phyloP scores from a whole-genome alignment of 1,284 basidiomycete genomes.

The Trichosporon sp. region DNA sequence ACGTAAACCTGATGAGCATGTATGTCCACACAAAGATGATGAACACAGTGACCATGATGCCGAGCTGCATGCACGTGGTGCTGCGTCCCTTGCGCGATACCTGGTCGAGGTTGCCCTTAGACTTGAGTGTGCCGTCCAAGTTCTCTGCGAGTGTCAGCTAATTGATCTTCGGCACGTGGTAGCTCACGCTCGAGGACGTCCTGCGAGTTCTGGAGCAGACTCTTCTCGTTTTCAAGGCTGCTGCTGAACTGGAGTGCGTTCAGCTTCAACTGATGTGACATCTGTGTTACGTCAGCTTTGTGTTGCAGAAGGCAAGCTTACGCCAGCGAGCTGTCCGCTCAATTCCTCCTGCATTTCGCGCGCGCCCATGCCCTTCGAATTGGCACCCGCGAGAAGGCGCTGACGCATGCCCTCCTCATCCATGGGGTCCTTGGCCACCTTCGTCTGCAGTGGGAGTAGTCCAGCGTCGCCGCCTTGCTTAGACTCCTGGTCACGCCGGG shows the following conservation, averaged over 20 bases:
- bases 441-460: constrained; percentile 41
- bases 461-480: constrained; percentile 39
- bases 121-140: constrained; percentile 44
- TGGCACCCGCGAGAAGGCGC: constrained; percentile 25
- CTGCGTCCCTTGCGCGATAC: constrained; percentile 52
- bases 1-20: constrained; percentile 57
- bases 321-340: constrained; percentile 55
- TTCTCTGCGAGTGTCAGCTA: constrained; percentile 43
- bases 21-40: constrained; percentile 57
- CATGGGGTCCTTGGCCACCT: constrained; percentile 18
- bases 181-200: constrained; percentile 53
- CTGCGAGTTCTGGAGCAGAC: constrained; percentile 50
- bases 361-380: constrained; percentile 37
- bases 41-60: constrained; percentile 50
- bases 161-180: neutral
- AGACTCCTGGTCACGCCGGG: constrained; percentile 38
- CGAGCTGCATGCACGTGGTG: constrained; percentile 56
- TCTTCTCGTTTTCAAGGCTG: constrained; percentile 56
- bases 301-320: constrained; percentile 31
- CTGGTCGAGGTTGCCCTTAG: constrained; percentile 49
- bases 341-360: constrained; percentile 56
- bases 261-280: constrained; percentile 56
- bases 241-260: constrained; percentile 56
- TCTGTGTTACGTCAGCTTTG: constrained; percentile 39
- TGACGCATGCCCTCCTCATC: constrained; percentile 30